phyloP scores from a whole-genome alignment of 352 stramenopile genomes.

The Phytopythium helicoides region DNA sequence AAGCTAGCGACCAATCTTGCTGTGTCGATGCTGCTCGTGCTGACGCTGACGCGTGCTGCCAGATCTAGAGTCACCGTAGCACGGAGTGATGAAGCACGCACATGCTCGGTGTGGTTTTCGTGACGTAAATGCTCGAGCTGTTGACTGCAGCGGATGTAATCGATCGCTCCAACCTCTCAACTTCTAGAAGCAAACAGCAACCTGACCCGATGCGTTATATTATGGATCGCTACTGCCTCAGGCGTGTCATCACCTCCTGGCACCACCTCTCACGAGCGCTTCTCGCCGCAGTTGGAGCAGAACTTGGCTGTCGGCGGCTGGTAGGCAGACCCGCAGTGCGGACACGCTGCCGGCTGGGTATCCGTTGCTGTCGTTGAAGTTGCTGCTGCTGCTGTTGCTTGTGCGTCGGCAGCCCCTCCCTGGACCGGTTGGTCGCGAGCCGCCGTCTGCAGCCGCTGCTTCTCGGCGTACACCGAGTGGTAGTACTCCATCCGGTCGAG shows the following conservation, averaged over 20 bases:
- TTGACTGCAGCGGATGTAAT: no score
- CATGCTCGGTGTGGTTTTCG: no score
- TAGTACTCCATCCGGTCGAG: conserved; percentile 87
- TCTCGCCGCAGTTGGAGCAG: conserved; percentile 68
- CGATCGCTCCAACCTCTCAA: no score
- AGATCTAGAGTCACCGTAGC: no score
- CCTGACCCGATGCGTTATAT: no score
- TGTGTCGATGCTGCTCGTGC: not conserved
- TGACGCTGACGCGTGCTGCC: not conserved
- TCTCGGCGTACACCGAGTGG: conserved; percentile 74
- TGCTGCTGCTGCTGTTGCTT: not conserved
- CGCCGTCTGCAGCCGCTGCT: conserved; percentile 31
- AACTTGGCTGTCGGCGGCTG: conserved; percentile 60
- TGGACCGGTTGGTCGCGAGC: not conserved
- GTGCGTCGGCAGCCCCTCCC: not conserved
- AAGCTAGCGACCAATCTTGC: not conserved
- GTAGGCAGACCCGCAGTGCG: conserved; percentile 40
- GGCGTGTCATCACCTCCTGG: no score
- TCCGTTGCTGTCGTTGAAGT: not conserved
- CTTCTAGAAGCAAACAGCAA: no score
- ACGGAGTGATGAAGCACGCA: no score
- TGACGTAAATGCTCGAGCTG: no score
- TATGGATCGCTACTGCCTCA: no score
- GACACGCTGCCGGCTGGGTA: conserved; percentile 20
- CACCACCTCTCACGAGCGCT: no score